Percentiles rank a stretch among this genome's conserved stretches.
Evolutionary conservation across 2,329 filamentous ascomycete genomes (phyloP).

Genomic region (Tolypocladium tropicale): DNA sequence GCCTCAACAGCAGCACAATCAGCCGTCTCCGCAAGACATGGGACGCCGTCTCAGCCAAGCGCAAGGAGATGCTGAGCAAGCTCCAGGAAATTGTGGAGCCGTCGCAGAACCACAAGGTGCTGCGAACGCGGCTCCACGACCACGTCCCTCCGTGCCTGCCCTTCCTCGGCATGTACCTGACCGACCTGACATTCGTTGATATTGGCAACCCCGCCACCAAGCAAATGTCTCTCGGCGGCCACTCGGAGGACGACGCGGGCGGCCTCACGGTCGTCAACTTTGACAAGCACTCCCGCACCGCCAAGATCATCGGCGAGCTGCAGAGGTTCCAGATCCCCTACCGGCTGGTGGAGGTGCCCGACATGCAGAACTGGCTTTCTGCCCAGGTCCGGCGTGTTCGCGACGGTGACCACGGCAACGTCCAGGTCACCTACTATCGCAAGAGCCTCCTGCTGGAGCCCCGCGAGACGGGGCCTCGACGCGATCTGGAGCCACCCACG

Average conservation of each 20-base stretch:
- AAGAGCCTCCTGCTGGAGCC: slow-evolving; percentile 80
- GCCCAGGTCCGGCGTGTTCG: slow-evolving; percentile 70
- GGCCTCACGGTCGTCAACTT: slow-evolving; percentile 86
- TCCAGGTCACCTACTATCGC: slow-evolving; percentile 60
- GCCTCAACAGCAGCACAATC: slow-evolving; percentile 84
- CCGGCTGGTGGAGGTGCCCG: slow-evolving; percentile 67
- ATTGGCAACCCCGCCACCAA: slow-evolving; percentile 85
- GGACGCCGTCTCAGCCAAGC: slow-evolving; percentile 78
- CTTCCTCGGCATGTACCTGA: slow-evolving; percentile 93
- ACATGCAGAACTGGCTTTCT: slow-evolving; percentile 89
- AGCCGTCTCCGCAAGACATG: slow-evolving; percentile 81
- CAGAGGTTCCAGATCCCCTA: slow-evolving; percentile 96
- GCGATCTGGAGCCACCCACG: slow-evolving; percentile 22
- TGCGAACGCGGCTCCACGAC: slow-evolving; percentile 73
- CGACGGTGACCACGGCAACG: slow-evolving; percentile 41
- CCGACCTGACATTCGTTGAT: slow-evolving; percentile 91
- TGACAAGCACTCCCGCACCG: slow-evolving; percentile 90
- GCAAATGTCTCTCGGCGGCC: slow-evolving; percentile 43
- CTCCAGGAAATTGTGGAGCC: slow-evolving; percentile 82
- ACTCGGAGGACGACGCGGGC: slow-evolving; percentile 51
- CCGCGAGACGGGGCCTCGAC: slow-evolving; percentile 36
- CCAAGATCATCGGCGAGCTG: slow-evolving; percentile 89
- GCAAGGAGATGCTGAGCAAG: slow-evolving; percentile 66
- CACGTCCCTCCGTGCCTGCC: slow-evolving; percentile 88
- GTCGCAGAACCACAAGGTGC: slow-evolving; percentile 79